phyloP scores from a whole-genome alignment of 2,329 filamentous ascomycete species.

The Allantophomopsis lycopodina region DNA sequence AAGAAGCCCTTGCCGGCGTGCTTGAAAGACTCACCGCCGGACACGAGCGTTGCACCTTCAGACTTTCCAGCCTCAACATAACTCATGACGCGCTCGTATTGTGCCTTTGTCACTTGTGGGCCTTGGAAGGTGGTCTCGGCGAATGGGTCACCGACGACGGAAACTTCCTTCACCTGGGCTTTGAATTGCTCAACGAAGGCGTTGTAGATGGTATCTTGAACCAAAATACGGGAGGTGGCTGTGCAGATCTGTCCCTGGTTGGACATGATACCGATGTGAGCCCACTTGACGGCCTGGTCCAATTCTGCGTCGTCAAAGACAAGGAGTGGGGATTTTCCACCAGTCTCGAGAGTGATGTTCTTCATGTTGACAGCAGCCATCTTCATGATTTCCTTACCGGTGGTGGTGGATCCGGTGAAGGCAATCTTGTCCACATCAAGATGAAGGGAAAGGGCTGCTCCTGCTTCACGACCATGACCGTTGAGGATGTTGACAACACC shows the following conservation, averaged over 20 bases:
- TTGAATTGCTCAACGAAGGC: slow-evolving; percentile 51
- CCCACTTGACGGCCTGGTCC: slow-evolving; percentile 57
- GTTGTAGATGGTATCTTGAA: slow-evolving; percentile 46
- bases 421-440: slow-evolving; percentile 61
- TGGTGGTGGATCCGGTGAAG: slow-evolving; percentile 64
- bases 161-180: slow-evolving; percentile 40
- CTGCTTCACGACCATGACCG: slow-evolving; percentile 54
- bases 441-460: slow-evolving; percentile 54
- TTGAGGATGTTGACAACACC: slow-evolving; percentile 69
- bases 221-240: slow-evolving; percentile 49
- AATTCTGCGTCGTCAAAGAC: slow-evolving; percentile 54
- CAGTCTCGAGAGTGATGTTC: slow-evolving; percentile 53
- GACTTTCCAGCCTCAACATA: slow-evolving; percentile 58
- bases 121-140: slow-evolving; percentile 58
- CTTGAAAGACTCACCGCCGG: slow-evolving; percentile 46
- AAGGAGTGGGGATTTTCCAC: slow-evolving; percentile 51
- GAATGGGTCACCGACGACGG: slow-evolving; percentile 59
- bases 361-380: slow-evolving; percentile 50
- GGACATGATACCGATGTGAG: slow-evolving; percentile 40
- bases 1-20: slow-evolving; percentile 51
- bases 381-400: slow-evolving; percentile 65
- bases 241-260: slow-evolving; percentile 55
- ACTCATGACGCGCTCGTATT: slow-evolving; percentile 55
- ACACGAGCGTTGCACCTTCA: slow-evolving; percentile 53
- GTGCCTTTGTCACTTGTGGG: slow-evolving; percentile 56